A percentile compares a stretch with the other conserved stretches of the same genome.
Evolutionary conservation across 176 grass and related monocot species (phyloP).

Genomic region (Alopecurus myosuroides): DNA sequence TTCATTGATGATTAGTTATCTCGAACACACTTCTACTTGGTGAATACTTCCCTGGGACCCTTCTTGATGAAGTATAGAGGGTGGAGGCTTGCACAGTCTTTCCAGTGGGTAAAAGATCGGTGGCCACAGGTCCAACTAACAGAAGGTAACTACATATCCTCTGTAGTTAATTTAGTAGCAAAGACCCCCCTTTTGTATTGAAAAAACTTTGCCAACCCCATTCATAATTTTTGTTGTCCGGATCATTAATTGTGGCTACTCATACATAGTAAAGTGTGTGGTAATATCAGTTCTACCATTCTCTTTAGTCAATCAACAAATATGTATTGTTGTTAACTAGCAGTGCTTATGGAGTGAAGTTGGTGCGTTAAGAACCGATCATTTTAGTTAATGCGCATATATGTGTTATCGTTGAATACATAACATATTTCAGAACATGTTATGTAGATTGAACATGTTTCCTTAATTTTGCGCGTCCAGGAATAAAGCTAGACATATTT

Average conservation of each 20-base stretch:
- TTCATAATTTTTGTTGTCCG: neutral
- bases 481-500: neutral
- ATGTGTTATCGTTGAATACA: neutral
- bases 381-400: neutral
- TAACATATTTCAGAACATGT: neutral
- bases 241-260: too few species aligned
- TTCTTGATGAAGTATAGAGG: slow-evolving; percentile 72
- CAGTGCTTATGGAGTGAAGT: neutral
- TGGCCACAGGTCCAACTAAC: slow-evolving; percentile 48
- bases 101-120: slow-evolving; percentile 72
- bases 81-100: slow-evolving; percentile 58
- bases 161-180: neutral
- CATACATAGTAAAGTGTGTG: too few species aligned
- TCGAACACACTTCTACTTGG: slow-evolving; percentile 15
- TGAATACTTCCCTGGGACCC: slow-evolving; percentile 21
- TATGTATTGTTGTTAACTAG: neutral
- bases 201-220: neutral
- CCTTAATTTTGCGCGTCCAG: neutral
- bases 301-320: too few species aligned
- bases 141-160: slow-evolving; percentile 46
- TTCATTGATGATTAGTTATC: slow-evolving; percentile 9
- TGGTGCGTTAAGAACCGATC: neutral
- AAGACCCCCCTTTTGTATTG: neutral
- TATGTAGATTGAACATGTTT: neutral
- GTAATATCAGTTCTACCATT: too few species aligned